Evolutionary conservation across 148 eudicot genomes (phyloP), one percentile per base, ranked within the genome.

Genomic region (Silene uniflora): DNA sequence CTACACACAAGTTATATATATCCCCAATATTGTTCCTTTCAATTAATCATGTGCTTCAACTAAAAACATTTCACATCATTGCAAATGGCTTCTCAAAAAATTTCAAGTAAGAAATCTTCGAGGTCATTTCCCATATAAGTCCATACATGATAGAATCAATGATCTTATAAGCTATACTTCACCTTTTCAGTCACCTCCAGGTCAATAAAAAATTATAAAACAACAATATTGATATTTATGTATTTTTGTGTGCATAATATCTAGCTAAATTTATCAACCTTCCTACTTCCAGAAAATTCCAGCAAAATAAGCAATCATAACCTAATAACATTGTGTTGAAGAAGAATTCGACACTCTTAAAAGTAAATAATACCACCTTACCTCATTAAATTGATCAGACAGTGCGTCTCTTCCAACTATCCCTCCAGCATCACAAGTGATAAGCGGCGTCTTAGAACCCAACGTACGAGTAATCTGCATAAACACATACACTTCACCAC

Each of bases 301-400:
- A 65, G 10, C 46, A 19, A 29, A 16, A 32, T 13, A 65, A 32
- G 22, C 69, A 16, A 66, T 12, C 2, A 24, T 32, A 25, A 14
- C 13, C 42, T 64, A 14, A 27, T 25, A 17, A 39, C 55, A 42
- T 68, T 27, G n/a, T 13, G 46, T 18, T 18, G 22, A 35, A 35
- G 8, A 19, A 16, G 19, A 66, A 66, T 66, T 66, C 5, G 10
- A 66, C 21, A 66, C 5, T 32, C 44, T 16, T 3, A 9, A 22
- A 54, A 8, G 42, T 42, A 24, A 60, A 62, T 52, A 2, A 3
- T 25, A 70, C 47, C 27, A 59, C 17, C 66, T 69, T 49, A 92
- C 99, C 98, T 92, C 99, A 17, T 55, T 54, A 62, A 95, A 86
- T 80, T 83, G 78, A 79, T 84, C 78, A 32, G 89, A 84, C 39